Evolutionary conservation across 1,284 basidiomycete species (phyloP).

Genomic region (Trametes sp.): DNA sequence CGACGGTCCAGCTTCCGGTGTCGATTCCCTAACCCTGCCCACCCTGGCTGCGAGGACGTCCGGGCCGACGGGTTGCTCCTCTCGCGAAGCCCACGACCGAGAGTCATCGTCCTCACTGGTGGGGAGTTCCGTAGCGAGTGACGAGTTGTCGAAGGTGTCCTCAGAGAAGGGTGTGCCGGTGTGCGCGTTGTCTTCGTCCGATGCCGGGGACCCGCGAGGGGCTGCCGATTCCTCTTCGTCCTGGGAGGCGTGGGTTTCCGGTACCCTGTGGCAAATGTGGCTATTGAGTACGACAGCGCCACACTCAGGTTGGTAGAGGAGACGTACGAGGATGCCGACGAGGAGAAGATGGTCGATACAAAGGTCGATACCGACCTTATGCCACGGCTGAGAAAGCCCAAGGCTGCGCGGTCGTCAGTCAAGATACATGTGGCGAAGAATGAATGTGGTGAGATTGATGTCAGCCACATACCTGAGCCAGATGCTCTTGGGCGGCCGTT

Average conservation of each 20-base stretch:
- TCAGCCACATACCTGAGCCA: constrained; percentile 13
- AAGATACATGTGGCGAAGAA: not conserved
- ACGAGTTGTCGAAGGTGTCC: not conserved
- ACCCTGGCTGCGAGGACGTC: not conserved
- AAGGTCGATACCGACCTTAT: constrained; percentile 17
- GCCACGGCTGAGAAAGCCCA: constrained; percentile 22
- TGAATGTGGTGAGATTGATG: too few relatives aligned
- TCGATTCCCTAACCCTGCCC: not conserved
- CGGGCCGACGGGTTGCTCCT: not conserved
- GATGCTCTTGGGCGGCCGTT: not conserved
- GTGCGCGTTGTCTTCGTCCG: not conserved
- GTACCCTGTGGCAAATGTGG: not conserved
- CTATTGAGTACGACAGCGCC: not conserved
- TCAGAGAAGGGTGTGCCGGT: constrained; percentile 8
- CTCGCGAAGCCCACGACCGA: not conserved
- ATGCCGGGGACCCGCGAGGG: not conserved
- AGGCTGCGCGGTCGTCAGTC: constrained; percentile 7
- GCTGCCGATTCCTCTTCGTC: constrained; percentile 1
- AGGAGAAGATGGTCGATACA: constrained; percentile 10
- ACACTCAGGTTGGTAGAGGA: not conserved
- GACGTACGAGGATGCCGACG: not conserved
- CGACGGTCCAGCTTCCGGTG: not conserved
- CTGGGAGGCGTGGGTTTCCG: not conserved
- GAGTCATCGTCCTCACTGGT: not conserved
- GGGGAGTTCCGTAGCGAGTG: not conserved